Percentiles rank a stretch among this genome's conserved stretches.
Conservation (phyloP, 225 moss, liverwort and hornwort genomes). For the Marchantia polymorpha region DNA sequence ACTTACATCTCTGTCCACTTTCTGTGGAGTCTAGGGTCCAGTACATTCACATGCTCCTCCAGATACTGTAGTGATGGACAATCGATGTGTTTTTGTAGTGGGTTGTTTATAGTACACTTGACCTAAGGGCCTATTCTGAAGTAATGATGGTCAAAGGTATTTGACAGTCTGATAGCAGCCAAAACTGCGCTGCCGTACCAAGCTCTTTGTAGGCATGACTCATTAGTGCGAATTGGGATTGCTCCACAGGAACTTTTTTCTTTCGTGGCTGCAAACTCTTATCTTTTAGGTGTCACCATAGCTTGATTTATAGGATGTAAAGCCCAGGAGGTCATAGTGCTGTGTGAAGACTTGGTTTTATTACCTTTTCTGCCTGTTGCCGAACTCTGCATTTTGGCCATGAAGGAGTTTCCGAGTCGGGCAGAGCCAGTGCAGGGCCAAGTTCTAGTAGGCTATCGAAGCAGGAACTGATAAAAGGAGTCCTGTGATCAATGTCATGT, state of each 20-base stretch:
- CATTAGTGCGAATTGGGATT: conserved; percentile 36
- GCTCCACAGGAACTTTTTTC: conserved; percentile 37
- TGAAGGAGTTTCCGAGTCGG: conserved; percentile 15
- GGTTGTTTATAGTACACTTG: conserved; percentile 45
- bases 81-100: conserved; percentile 46
- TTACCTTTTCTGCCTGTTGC: conserved; percentile 30
- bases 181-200: conserved; percentile 38
- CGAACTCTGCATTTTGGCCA: conserved; percentile 23
- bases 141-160: conserved; percentile 43
- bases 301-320: conserved; percentile 35
- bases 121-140: conserved; percentile 39
- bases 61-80: conserved; percentile 34
- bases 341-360: conserved; percentile 32
- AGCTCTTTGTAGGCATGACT: conserved; percentile 37
- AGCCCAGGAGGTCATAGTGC: conserved; percentile 29
- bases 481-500: conserved; percentile 24
- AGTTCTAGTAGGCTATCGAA: conserved; percentile 25
- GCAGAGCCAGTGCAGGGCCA: conserved; percentile 16
- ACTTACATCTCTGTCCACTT: conserved; percentile 37
- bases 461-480: conserved; percentile 21
- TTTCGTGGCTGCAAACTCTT: conserved; percentile 40
- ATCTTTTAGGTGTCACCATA: conserved; percentile 29
- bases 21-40: conserved; percentile 37
- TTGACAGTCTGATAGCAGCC: conserved; percentile 42
- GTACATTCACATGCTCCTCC: conserved; percentile 31